A percentile compares a stretch with the other conserved stretches of the same genome.
Conservation (phyloP, 148 eudicot species). For the Selenicereus undatus region DNA sequence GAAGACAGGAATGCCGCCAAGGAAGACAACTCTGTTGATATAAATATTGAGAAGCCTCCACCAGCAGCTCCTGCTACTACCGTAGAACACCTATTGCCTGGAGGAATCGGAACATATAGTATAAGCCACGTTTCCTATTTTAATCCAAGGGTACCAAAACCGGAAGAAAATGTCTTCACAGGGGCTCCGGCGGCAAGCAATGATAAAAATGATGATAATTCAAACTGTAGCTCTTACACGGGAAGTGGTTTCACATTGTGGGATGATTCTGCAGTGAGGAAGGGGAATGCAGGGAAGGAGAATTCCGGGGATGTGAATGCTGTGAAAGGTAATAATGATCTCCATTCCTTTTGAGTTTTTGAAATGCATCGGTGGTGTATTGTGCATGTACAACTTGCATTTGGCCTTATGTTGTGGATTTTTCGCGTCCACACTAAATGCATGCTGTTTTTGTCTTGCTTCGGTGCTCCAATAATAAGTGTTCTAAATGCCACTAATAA, state of each 20-base stretch:
- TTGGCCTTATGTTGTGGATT: not conserved
- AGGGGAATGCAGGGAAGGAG: slow-evolving; percentile 92
- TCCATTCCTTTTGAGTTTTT: not conserved
- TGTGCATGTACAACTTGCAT: not conserved
- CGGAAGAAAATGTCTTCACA: slow-evolving; percentile 47
- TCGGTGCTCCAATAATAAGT: too few relatives aligned
- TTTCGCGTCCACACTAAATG: not conserved
- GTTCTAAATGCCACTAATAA: too few relatives aligned
- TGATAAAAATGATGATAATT: slow-evolving; percentile 58
- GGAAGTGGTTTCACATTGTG: slow-evolving; percentile 87
- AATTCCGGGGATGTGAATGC: slow-evolving; percentile 46
- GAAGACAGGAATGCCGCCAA: slow-evolving; percentile 41
- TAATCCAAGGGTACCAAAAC: slow-evolving; percentile 57
- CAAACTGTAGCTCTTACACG: slow-evolving; percentile 67
- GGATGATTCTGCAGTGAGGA: slow-evolving; percentile 69
- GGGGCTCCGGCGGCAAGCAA: slow-evolving; percentile 48
- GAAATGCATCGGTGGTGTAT: not conserved
- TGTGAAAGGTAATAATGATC: slow-evolving; percentile 48
- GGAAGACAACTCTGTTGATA: slow-evolving; percentile 44
- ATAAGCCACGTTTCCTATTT: slow-evolving; percentile 62
- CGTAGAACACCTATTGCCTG: slow-evolving; percentile 70
- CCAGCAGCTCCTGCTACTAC: slow-evolving; percentile 37
- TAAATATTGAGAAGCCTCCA: slow-evolving; percentile 49
- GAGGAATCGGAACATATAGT: slow-evolving; percentile 82
- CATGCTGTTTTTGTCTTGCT: not conserved